These are phyloP conservation scores for Venturia aucupariae DNA, from an alignment of 2,329 filamentous ascomycete species.

Conservation along the genomic window DNA sequence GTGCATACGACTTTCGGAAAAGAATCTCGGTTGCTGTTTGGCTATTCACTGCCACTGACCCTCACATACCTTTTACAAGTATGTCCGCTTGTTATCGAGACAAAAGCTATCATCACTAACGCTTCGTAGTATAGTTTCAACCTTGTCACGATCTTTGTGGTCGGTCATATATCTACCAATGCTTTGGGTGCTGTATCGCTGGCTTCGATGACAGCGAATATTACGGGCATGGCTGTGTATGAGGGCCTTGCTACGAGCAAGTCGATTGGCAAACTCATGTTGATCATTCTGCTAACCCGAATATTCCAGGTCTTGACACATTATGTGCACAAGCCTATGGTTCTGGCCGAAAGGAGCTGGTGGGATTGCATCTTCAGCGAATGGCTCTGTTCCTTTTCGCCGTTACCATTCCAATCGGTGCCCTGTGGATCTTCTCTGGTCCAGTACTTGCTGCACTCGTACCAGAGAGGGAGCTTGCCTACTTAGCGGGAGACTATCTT, in stretches of 20 bases:
- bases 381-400: slow-evolving; percentile 43
- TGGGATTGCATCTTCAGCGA: slow-evolving; percentile 45
- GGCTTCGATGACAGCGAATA: slow-evolving; percentile 45
- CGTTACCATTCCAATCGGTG: slow-evolving; percentile 39
- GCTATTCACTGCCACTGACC: slow-evolving; percentile 41
- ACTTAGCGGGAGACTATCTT: slow-evolving; percentile 42
- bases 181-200: slow-evolving; percentile 45
- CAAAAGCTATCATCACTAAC: background rate
- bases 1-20: slow-evolving; percentile 13
- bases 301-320: slow-evolving; percentile 33
- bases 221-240: slow-evolving; percentile 42
- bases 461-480: slow-evolving; percentile 38
- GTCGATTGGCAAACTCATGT: background rate
- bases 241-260: slow-evolving; percentile 42
- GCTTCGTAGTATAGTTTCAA: slow-evolving; percentile 39
- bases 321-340: slow-evolving; percentile 45
- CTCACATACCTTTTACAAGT: slow-evolving; percentile 42
- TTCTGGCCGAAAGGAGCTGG: slow-evolving; percentile 37
- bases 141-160: slow-evolving; percentile 43
- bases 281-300: background rate
- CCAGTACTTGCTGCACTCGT: slow-evolving; percentile 38
- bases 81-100: background rate
- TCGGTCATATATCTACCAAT: slow-evolving; percentile 39
- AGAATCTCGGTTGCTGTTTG: slow-evolving; percentile 28
- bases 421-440: slow-evolving; percentile 41